Evolutionary conservation across 352 stramenopile genomes (phyloP).

Genomic region (Pythium aphanidermatum): DNA sequence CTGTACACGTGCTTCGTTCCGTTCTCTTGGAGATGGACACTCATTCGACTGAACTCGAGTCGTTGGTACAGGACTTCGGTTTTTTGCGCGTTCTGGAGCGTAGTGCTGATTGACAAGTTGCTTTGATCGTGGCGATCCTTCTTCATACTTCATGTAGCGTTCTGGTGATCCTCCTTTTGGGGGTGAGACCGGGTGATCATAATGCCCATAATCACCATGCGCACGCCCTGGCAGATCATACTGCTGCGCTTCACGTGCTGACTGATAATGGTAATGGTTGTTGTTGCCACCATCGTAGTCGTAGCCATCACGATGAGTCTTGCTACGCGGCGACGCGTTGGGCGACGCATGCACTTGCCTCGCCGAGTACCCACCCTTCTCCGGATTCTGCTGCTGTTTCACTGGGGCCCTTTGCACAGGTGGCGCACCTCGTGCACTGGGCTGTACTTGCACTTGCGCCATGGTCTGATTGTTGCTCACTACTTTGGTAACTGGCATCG

Average conservation of each 20-base stretch:
- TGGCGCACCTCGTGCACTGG: conserved; percentile 13
- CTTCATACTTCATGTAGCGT: not conserved
- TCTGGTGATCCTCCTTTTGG: conserved; percentile 14
- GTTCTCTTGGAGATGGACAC: conserved; percentile 37
- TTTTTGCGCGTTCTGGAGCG: conserved; percentile 7
- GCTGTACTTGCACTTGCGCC: conserved; percentile 15
- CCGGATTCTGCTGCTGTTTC: conserved; percentile 6
- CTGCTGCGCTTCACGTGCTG: conserved; percentile 15
- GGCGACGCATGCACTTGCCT: conserved; percentile 19
- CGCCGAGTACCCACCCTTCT: conserved; percentile 12
- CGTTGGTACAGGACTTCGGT: conserved; percentile 11
- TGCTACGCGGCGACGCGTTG: conserved; percentile 22
- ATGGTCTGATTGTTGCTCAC: conserved; percentile 8
- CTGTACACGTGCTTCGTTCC: conserved; percentile 52
- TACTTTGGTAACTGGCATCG: not conserved
- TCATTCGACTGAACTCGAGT: conserved; percentile 20
- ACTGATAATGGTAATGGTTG: conserved; percentile 8
- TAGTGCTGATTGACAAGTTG: not conserved
- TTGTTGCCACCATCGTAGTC: conserved; percentile 36
- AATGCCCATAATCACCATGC: conserved; percentile 28
- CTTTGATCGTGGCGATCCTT: conserved; percentile 6
- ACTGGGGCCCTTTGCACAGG: not conserved
- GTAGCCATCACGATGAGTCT: conserved; percentile 25
- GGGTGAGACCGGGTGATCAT: conserved; percentile 11
- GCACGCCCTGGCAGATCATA: conserved; percentile 27